Conservation (phyloP, 2,329 filamentous ascomycete species). For the Cryphonectria carpinicola region DNA sequence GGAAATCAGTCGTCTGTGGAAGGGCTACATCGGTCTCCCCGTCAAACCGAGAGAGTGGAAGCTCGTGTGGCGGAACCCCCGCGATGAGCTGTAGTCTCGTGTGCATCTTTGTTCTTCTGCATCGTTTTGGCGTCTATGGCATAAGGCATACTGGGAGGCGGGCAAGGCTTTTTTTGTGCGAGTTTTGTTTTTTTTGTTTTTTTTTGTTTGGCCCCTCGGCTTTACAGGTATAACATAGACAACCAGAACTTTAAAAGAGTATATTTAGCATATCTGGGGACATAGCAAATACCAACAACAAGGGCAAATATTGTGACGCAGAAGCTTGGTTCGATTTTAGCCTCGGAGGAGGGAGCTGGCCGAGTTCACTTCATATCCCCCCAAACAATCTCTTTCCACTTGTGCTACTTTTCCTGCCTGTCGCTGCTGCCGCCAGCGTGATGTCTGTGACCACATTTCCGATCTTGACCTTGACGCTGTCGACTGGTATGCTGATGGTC, state of each 20-base stretch:
- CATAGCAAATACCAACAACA: not conserved
- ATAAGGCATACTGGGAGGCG: not conserved
- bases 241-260: not conserved
- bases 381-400: conserved; percentile 18
- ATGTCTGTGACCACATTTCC: conserved; percentile 68
- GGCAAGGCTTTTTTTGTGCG: not conserved
- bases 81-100: conserved; percentile 49
- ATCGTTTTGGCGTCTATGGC: conserved; percentile 16
- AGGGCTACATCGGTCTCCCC: conserved; percentile 58
- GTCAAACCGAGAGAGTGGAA: conserved; percentile 53
- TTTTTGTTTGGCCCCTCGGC: not conserved
- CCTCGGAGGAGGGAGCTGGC: not conserved
- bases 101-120: conserved; percentile 4
- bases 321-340: not conserved
- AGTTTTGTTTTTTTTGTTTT: not conserved
- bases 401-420: conserved; percentile 8
- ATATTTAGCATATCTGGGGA: not conserved
- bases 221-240: not conserved
- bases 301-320: not conserved
- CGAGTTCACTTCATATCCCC: conserved; percentile 16
- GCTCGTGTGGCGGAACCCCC: conserved; percentile 44
- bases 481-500: conserved; percentile 56
- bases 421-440: conserved; percentile 35
- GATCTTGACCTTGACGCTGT: conserved; percentile 73
- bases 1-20: conserved; percentile 52